Evolutionary conservation across 805 yeast genomes (phyloP).

Genomic region (Candida sakaeoensis): DNA sequence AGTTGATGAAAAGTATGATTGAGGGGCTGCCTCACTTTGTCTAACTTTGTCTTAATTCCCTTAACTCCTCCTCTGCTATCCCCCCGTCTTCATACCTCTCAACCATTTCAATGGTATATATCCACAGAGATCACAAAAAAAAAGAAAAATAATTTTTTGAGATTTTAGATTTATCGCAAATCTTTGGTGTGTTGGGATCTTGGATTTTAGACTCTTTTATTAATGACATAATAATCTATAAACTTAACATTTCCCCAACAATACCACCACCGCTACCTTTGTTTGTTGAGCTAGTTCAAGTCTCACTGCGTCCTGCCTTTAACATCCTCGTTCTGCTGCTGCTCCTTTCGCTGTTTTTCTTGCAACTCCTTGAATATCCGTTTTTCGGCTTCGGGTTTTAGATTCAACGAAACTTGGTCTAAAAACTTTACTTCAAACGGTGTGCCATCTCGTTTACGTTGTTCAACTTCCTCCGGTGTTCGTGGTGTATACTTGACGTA

Average conservation of each 20-base stretch:
- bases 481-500: constrained; percentile 37
- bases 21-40: neutral
- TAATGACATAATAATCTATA: too few species aligned
- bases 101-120: too few species aligned
- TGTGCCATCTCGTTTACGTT: constrained; percentile 29
- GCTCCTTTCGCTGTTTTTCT: constrained; percentile 2
- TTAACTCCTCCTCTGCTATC: too few species aligned
- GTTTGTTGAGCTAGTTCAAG: too few species aligned
- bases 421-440: constrained; percentile 26
- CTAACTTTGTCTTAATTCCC: neutral
- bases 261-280: neutral
- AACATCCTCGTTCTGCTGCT: neutral
- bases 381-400: constrained; percentile 41
- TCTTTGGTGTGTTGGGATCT: too few species aligned
- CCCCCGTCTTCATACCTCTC: too few species aligned
- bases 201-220: too few species aligned
- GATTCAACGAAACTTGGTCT: constrained; percentile 37
- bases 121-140: too few species aligned
- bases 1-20: neutral
- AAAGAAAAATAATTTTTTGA: too few species aligned
- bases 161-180: too few species aligned
- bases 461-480: constrained; percentile 35
- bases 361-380: constrained; percentile 22
- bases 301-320: too few species aligned
- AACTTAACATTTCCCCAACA: too few species aligned